Evolutionary conservation across 2,329 filamentous ascomycete genomes (phyloP).

Genomic region (Aspergillus tanneri): DNA sequence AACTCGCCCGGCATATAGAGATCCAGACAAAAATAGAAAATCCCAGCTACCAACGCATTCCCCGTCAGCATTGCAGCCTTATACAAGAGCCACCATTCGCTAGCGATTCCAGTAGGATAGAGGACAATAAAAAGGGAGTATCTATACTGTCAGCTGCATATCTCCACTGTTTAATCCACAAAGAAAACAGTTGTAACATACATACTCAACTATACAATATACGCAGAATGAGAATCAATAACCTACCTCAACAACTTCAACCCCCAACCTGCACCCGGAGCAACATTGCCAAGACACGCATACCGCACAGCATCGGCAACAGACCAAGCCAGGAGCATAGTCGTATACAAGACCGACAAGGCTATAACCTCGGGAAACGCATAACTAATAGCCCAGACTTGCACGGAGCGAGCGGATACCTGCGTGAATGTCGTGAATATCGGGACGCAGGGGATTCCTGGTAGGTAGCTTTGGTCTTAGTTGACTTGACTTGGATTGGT

Average conservation of each 20-base stretch:
- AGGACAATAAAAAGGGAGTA: conserved; percentile 31
- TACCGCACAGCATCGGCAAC: conserved; percentile 29
- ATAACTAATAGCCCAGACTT: conserved; percentile 34
- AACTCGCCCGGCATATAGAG: conserved; percentile 30
- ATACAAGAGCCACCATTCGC: conserved; percentile 34
- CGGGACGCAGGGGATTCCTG: conserved; percentile 29
- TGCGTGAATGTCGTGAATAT: conserved; percentile 33
- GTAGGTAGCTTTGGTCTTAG: neutral
- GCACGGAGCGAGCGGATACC: conserved; percentile 31
- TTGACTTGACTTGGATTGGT: no score
- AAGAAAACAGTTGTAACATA: no score
- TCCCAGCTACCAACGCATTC: conserved; percentile 9
- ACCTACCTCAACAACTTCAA: conserved; percentile 29
- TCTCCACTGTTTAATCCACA: neutral
- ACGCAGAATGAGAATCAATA: neutral
- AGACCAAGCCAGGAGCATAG: conserved; percentile 31
- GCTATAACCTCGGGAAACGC: conserved; percentile 22
- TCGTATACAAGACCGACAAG: conserved; percentile 20
- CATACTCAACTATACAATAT: neutral
- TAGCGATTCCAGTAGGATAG: conserved; percentile 30
- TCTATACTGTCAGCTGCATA: conserved; percentile 11
- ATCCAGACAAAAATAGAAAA: conserved; percentile 29
- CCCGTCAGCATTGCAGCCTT: conserved; percentile 17
- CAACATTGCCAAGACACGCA: conserved; percentile 22
- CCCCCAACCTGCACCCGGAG: conserved; percentile 14